Evolutionary conservation across 2,329 filamentous ascomycete species (phyloP).

Genomic region (Ophiostoma novo-ulmi): DNA sequence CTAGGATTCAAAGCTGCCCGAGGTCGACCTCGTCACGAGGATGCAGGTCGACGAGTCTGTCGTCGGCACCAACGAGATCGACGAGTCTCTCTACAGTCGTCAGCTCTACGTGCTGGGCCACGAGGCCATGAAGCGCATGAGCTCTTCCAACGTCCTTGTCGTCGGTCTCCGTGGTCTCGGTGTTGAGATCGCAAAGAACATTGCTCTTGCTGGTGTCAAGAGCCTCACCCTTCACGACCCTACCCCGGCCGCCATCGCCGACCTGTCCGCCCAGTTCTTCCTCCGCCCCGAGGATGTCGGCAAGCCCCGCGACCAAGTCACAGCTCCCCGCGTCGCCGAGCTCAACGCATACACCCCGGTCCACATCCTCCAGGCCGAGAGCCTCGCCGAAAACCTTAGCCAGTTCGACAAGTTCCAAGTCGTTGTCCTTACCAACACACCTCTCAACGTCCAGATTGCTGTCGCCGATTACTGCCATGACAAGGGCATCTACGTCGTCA

Average conservation of each 20-base stretch:
- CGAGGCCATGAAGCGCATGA: constrained; percentile 98
- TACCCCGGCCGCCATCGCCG: constrained; percentile 72
- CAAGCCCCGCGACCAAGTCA: constrained; percentile 81
- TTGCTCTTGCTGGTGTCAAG: constrained; percentile 96
- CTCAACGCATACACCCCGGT: constrained; percentile 96
- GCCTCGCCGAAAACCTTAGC: constrained; percentile 68
- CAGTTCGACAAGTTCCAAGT: constrained; percentile 89
- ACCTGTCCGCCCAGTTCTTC: constrained; percentile 97
- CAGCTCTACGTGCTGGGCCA: constrained; percentile 68
- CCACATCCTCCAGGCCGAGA: constrained; percentile 61
- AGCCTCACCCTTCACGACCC: constrained; percentile 92
- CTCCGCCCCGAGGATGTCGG: constrained; percentile 81
- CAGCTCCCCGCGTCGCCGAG: constrained; percentile 84
- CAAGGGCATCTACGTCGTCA: constrained; percentile 85
- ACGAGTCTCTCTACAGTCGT: constrained; percentile 68
- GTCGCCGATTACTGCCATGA: constrained; percentile 92
- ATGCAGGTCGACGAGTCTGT: constrained; percentile 61
- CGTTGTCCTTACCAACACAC: constrained; percentile 80
- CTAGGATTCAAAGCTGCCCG: constrained; percentile 48
- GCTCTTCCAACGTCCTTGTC: constrained; percentile 87
- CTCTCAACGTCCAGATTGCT: constrained; percentile 71
- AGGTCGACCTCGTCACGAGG: constrained; percentile 58
- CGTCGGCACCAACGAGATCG: constrained; percentile 54
- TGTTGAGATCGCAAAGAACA: constrained; percentile 98
- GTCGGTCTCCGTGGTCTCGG: constrained; percentile 89